A percentile compares a stretch with the other conserved stretches of the same genome.
Evolutionary conservation across 1,139 yeast genomes (phyloP).

Genomic region (Pichia sp.): DNA sequence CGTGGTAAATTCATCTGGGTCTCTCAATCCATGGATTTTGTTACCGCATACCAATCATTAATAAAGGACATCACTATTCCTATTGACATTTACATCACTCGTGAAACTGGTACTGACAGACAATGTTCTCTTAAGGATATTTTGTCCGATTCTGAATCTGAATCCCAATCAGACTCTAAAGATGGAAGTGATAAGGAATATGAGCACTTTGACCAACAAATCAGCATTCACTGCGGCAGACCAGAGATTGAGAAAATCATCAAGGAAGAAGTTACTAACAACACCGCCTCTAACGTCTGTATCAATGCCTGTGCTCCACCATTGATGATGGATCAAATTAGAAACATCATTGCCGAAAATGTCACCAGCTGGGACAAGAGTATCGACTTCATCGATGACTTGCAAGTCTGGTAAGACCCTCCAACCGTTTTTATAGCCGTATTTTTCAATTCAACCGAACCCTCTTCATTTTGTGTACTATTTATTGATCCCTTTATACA

Average conservation of each 20-base stretch:
- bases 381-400: constrained; percentile 28
- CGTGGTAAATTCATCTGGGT: constrained; percentile 19
- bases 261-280: constrained; percentile 33
- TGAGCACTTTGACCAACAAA: neutral
- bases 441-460: no score
- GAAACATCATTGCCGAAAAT: constrained; percentile 18
- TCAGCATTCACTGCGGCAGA: constrained; percentile 38
- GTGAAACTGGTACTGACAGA: constrained; percentile 10
- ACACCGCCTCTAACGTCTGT: constrained; percentile 36
- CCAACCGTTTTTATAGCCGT: no score
- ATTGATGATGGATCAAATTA: constrained; percentile 38
- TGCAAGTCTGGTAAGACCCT: constrained; percentile 27
- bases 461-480: no score
- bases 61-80: constrained; percentile 4
- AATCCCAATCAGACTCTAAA: no score
- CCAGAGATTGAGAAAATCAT: constrained; percentile 41
- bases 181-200: constrained; percentile 6
- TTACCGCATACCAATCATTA: constrained; percentile 11
- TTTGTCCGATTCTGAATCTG: no score
- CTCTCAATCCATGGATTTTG: constrained; percentile 6
- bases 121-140: neutral
- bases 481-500: no score
- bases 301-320: constrained; percentile 48
- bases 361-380: constrained; percentile 17
- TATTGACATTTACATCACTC: constrained; percentile 19